A percentile compares a stretch with the other conserved stretches of the same genome.
phyloP scores from a whole-genome alignment of 148 eudicot genomes.

The Camellia sinensis region DNA sequence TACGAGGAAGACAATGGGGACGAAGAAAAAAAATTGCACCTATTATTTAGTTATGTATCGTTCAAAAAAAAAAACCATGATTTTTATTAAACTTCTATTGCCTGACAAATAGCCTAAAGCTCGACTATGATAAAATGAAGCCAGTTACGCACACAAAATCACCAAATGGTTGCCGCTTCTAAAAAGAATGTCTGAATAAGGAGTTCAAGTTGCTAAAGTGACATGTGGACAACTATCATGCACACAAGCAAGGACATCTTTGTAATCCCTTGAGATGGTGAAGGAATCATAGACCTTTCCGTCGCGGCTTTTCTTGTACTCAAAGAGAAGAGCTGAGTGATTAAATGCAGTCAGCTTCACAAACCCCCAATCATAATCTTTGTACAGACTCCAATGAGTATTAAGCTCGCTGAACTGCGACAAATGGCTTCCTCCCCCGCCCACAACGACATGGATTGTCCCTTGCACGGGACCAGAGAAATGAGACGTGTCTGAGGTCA shows the following conservation, averaged over 20 bases:
- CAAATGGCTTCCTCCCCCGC: conserved; percentile 77
- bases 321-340: conserved; percentile 67
- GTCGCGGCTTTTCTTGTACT: conserved; percentile 81
- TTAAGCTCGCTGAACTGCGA: conserved; percentile 47
- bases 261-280: conserved; percentile 71
- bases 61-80: no score
- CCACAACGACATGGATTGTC: conserved; percentile 82
- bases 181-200: no score
- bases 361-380: conserved; percentile 66
- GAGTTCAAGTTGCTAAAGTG: conserved; percentile 41
- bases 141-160: no score
- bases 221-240: conserved; percentile 54
- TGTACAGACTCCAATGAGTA: conserved; percentile 67
- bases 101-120: no score
- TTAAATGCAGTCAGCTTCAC: conserved; percentile 76
- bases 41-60: no score
- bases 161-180: no score
- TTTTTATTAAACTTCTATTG: no score
- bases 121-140: no score
- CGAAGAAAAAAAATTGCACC: no score
- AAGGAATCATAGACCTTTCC: conserved; percentile 83
- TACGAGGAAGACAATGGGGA: no score
- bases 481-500: conserved; percentile 51
- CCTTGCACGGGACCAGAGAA: conserved; percentile 70
- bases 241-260: conserved; percentile 70